phyloP scores from a whole-genome alignment of 2,329 filamentous ascomycete species.

The Gliomastix tumulicola region DNA sequence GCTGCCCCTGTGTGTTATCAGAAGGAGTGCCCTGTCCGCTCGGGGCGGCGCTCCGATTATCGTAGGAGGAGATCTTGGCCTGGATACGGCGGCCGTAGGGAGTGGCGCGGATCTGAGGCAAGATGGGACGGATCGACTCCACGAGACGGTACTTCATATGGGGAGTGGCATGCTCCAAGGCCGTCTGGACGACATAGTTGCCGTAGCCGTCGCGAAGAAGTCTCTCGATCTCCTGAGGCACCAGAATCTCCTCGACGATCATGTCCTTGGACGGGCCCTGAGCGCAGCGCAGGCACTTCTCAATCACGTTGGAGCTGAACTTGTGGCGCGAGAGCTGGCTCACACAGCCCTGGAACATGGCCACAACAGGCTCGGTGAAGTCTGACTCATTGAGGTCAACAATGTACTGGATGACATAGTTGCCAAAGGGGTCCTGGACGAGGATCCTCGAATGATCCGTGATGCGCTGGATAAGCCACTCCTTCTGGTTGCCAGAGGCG shows the following conservation, averaged over 20 bases:
- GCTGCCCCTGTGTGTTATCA: slow-evolving; percentile 47
- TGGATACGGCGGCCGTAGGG: slow-evolving; percentile 92
- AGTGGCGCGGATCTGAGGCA: slow-evolving; percentile 80
- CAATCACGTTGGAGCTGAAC: slow-evolving; percentile 98
- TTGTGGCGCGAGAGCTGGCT: slow-evolving; percentile 82
- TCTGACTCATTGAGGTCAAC: slow-evolving; percentile 81
- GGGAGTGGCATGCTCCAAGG: slow-evolving; percentile 75
- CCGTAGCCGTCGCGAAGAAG: slow-evolving; percentile 88
- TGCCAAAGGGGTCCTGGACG: slow-evolving; percentile 95
- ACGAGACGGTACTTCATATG: slow-evolving; percentile 69
- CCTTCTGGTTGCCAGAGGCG: slow-evolving; percentile 82
- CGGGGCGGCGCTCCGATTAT: slow-evolving; percentile 35
- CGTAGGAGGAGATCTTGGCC: slow-evolving; percentile 69
- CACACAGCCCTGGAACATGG: slow-evolving; percentile 69
- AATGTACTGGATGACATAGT: slow-evolving; percentile 99
- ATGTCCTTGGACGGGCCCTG: slow-evolving; percentile 66
- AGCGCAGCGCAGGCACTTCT: slow-evolving; percentile 88
- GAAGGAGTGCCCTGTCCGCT: slow-evolving; percentile 45
- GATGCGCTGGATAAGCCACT: slow-evolving; percentile 78
- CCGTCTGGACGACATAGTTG: slow-evolving; percentile 98
- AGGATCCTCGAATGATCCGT: slow-evolving; percentile 81
- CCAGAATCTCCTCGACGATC: slow-evolving; percentile 77
- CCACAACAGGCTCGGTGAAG: slow-evolving; percentile 85
- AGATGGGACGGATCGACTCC: slow-evolving; percentile 76
- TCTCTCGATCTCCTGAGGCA: slow-evolving; percentile 71